Percentiles rank a stretch among this genome's conserved stretches.
Evolutionary conservation across 352 stramenopile species (phyloP).

Genomic region (Globisporangium uncinulatum): DNA sequence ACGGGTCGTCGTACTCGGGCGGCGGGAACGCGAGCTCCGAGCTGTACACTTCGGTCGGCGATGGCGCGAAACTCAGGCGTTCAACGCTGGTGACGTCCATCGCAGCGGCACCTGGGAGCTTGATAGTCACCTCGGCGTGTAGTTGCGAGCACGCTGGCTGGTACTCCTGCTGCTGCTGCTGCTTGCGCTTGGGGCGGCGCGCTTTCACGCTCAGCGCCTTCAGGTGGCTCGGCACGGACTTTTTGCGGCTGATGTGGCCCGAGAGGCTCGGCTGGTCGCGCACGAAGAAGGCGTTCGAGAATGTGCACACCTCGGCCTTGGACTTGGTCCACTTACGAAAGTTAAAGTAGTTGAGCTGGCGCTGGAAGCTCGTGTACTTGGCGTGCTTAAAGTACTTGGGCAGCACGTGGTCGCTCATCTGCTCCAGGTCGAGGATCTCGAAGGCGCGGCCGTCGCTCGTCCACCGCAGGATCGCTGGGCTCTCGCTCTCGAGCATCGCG

Average conservation of each 20-base stretch:
- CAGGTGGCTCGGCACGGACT: constrained; percentile 18
- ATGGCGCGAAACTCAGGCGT: constrained; percentile 25
- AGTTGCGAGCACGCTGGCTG: neutral
- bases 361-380: constrained; percentile 85
- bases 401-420: constrained; percentile 37
- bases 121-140: constrained; percentile 27
- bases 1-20: constrained; percentile 15
- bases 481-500: constrained; percentile 30
- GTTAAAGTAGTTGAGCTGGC: constrained; percentile 84
- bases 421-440: constrained; percentile 72
- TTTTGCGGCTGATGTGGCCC: constrained; percentile 63
- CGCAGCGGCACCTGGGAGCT: constrained; percentile 14
- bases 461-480: constrained; percentile 16
- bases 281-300: constrained; percentile 65
- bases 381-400: constrained; percentile 85
- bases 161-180: neutral
- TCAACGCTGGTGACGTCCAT: constrained; percentile 1
- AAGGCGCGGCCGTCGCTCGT: constrained; percentile 60
- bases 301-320: constrained; percentile 67
- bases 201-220: neutral
- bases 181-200: constrained; percentile 6
- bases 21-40: constrained; percentile 20
- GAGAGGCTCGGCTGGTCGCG: constrained; percentile 48
- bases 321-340: constrained; percentile 78
- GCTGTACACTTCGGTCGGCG: constrained; percentile 30